These are phyloP conservation scores for Ciborinia camelliae DNA, from an alignment of 2,329 filamentous ascomycete species.

Conservation along the genomic window DNA sequence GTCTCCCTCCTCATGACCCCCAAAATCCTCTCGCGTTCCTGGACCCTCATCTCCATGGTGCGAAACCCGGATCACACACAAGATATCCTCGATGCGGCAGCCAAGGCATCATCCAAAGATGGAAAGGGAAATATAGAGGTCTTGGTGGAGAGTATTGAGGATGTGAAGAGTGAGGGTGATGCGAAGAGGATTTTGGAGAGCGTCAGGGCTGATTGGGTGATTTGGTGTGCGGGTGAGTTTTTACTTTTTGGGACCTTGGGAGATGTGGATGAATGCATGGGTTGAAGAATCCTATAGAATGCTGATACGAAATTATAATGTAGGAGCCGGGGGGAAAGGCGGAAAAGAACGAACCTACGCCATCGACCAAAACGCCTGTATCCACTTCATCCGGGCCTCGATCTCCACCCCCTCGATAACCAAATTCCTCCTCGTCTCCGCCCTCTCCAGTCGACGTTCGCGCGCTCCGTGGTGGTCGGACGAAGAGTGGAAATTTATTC, in stretches of 20 bases:
- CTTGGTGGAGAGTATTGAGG: slow-evolving; percentile 67
- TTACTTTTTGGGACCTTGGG: not conserved
- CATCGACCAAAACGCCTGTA: slow-evolving; percentile 62
- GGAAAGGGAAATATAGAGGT: slow-evolving; percentile 62
- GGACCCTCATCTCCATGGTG: slow-evolving; percentile 76
- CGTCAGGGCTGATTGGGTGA: slow-evolving; percentile 61
- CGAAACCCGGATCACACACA: slow-evolving; percentile 65
- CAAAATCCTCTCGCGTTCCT: slow-evolving; percentile 68
- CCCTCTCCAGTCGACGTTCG: slow-evolving; percentile 51
- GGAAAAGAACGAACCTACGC: slow-evolving; percentile 53
- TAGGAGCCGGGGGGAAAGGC: slow-evolving; percentile 58
- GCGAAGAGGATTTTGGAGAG: slow-evolving; percentile 60
- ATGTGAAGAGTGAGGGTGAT: slow-evolving; percentile 60
- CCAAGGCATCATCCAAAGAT: slow-evolving; percentile 34
- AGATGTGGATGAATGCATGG: not conserved
- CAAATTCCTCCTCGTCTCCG: slow-evolving; percentile 64
- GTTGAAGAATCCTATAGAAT: too few relatives aligned
- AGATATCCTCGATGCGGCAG: slow-evolving; percentile 53
- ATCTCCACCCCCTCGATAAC: slow-evolving; percentile 51
- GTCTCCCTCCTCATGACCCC: slow-evolving; percentile 72
- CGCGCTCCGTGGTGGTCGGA: slow-evolving; percentile 56
- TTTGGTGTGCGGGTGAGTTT: slow-evolving; percentile 62
- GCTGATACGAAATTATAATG: not conserved
- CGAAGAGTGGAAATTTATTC: slow-evolving; percentile 43
- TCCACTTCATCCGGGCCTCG: slow-evolving; percentile 59